These are phyloP conservation scores for Linum trigynum DNA, from an alignment of 345 rosid genomes.

Conservation along the genomic window DNA sequence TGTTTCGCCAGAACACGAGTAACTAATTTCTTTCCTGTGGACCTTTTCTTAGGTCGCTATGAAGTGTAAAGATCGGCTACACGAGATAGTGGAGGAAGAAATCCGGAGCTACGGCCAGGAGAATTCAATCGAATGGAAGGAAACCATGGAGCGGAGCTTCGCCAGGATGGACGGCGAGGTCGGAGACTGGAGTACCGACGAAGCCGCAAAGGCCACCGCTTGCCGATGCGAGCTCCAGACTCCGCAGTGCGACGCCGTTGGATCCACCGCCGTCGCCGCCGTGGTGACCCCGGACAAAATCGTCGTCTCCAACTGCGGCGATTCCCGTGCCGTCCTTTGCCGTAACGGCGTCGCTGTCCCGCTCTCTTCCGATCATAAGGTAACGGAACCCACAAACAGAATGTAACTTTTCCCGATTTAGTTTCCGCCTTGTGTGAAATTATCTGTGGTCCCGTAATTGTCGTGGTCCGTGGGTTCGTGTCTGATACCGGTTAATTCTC, in stretches of 20 bases:
- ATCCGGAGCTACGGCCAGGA: neutral
- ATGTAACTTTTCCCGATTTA: too few relatives aligned
- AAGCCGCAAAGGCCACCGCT: conserved; percentile 8
- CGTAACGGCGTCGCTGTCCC: conserved; percentile 64
- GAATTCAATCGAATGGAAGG: conserved; percentile 31
- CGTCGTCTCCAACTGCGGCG: conserved; percentile 74
- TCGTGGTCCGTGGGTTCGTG: too few relatives aligned
- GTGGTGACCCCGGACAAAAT: conserved; percentile 57
- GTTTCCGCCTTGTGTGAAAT: too few relatives aligned
- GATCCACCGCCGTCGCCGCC: conserved; percentile 76
- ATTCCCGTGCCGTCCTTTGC: conserved; percentile 79
- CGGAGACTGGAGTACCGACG: conserved; percentile 16
- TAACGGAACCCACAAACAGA: conserved; percentile 1
- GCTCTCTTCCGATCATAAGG: conserved; percentile 78
- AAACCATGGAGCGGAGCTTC: conserved; percentile 54
- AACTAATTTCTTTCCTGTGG: neutral
- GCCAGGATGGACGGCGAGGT: conserved; percentile 58
- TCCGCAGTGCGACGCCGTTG: conserved; percentile 79
- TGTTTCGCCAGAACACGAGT: neutral
- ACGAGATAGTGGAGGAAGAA: conserved; percentile 46
- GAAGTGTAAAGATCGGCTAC: conserved; percentile 36
- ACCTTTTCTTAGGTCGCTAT: neutral
- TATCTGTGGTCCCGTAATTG: too few relatives aligned
- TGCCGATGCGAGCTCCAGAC: conserved; percentile 70
- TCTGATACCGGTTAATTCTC: too few relatives aligned